Conservation (phyloP, 2,329 filamentous ascomycete species). For the Gyromitra esculenta region DNA sequence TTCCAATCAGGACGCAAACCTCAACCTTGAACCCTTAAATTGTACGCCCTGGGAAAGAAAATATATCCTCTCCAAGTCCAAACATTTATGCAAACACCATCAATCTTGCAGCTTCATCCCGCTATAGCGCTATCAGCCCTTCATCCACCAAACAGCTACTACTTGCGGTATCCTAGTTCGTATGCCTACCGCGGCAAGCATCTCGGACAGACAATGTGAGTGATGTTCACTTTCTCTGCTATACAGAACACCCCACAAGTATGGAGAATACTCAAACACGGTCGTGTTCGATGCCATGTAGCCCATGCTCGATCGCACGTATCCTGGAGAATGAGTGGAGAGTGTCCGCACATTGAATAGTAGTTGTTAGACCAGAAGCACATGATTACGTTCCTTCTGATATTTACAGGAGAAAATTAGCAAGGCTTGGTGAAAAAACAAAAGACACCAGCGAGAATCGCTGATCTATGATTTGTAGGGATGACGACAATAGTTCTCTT, state of each 20-base stretch:
- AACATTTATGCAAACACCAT: not conserved
- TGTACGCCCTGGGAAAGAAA: conserved; percentile 22
- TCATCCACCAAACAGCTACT: not conserved
- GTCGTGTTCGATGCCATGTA: conserved; percentile 33
- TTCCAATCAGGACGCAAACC: conserved; percentile 12
- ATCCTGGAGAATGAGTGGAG: conserved; percentile 46
- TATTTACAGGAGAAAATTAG: not conserved
- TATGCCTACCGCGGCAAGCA: conserved; percentile 36
- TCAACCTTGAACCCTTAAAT: not conserved
- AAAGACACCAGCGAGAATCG: not conserved
- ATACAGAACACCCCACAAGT: conserved; percentile 34
- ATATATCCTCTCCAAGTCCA: not conserved
- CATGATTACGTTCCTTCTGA: conserved; percentile 10
- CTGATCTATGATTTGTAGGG: not conserved
- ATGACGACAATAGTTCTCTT: not conserved
- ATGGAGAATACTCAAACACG: conserved; percentile 28
- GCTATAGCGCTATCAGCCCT: no score
- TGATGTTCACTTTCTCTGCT: conserved; percentile 29
- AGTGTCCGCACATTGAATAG: conserved; percentile 41
- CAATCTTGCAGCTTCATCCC: not conserved
- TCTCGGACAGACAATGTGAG: conserved; percentile 38
- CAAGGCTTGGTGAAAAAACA: not conserved
- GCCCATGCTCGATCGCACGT: conserved; percentile 38
- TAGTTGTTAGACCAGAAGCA: conserved; percentile 46
- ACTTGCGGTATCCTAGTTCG: conserved; percentile 13